Conservation (phyloP, 805 yeast species). For the Hemisphaericaspora nanyangensis region DNA sequence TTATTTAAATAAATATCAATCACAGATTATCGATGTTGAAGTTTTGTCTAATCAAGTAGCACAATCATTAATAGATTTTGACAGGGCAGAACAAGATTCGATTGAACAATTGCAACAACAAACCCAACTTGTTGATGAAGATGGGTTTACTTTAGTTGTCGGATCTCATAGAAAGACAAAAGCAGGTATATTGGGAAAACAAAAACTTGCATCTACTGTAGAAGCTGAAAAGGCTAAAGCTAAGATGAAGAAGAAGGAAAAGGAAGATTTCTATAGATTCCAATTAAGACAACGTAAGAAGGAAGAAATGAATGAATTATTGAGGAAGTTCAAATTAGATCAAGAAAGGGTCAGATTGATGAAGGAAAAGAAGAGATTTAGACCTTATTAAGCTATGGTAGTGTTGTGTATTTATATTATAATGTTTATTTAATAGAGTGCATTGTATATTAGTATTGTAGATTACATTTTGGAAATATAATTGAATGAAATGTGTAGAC, state of each 20-base stretch:
- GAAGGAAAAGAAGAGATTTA: constrained; percentile 78
- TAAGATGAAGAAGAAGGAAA: constrained; percentile 68
- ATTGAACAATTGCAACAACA: constrained; percentile 51
- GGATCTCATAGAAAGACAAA: constrained; percentile 81
- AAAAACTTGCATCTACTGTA: constrained; percentile 34
- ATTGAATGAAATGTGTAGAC: not conserved
- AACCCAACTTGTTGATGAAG: constrained; percentile 75
- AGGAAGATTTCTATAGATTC: constrained; percentile 91
- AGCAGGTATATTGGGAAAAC: constrained; percentile 63
- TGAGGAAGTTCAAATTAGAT: constrained; percentile 82
- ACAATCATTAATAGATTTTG: constrained; percentile 61
- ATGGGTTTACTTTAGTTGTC: constrained; percentile 90
- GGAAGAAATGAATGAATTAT: constrained; percentile 82
- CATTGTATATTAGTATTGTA: no score
- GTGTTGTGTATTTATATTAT: constrained; percentile 2
- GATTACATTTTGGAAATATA: not conserved
- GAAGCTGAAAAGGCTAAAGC: constrained; percentile 36
- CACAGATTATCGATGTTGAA: constrained; percentile 44
- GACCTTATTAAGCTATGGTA: constrained; percentile 57
- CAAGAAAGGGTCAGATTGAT: constrained; percentile 78
- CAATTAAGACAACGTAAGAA: constrained; percentile 93
- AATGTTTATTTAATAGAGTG: no score
- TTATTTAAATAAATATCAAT: constrained; percentile 35
- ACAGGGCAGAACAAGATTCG: constrained; percentile 62
- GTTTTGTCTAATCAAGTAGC: constrained; percentile 55